Evolutionary conservation across 2,329 filamentous ascomycete genomes (phyloP), one percentile per base, ranked within the genome.

Genomic region (Mycosphaerella sp.): DNA sequence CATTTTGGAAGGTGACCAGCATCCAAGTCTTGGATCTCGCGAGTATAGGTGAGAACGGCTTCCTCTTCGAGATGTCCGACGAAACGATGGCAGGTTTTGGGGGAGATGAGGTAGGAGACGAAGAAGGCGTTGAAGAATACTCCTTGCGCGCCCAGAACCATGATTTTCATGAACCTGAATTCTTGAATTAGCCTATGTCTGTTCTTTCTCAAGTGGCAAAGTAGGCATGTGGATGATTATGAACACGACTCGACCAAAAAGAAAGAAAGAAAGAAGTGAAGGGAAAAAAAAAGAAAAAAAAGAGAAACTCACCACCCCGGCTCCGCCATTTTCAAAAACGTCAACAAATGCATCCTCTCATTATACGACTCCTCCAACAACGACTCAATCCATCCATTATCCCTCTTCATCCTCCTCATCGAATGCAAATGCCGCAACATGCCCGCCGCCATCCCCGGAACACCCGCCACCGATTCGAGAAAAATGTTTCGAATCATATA

Each of bases 1-100:
- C 93, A 98, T 63, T 83, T 83, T 0, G 91, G 90, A 11, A 96
- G 75, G 55, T 82, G 80, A n/a, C 92, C 92, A 2, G 80, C 78
- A 55, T 97, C 91, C 23, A 98, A 80, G 67, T 97, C 93, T 61
- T 83, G 78, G 64, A 97, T 87, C 57, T 89, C 88, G 47, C 90
- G 84, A 0, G 89, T 93, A 75, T 98, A 98, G 0, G 93, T 98
- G 67, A 95, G 81, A 1, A 97, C 92, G 7, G 93, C 93, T 72
- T 98, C 93, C 70, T 98, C 93, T 72, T 98, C 93, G 10, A 98
- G 82, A 65, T 97, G 97, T 1, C 91, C 93, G 50, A 97, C 91
- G 71, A 98, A 97, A 43, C 93, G 86, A 72, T 98, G 93, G 66
- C 88, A 92, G 59, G 89, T 92, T 57, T 85, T 83, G 6, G 93